These are phyloP conservation scores for Claviceps cyperi DNA, from an alignment of 2,329 filamentous ascomycete species.

Conservation along the genomic window DNA sequence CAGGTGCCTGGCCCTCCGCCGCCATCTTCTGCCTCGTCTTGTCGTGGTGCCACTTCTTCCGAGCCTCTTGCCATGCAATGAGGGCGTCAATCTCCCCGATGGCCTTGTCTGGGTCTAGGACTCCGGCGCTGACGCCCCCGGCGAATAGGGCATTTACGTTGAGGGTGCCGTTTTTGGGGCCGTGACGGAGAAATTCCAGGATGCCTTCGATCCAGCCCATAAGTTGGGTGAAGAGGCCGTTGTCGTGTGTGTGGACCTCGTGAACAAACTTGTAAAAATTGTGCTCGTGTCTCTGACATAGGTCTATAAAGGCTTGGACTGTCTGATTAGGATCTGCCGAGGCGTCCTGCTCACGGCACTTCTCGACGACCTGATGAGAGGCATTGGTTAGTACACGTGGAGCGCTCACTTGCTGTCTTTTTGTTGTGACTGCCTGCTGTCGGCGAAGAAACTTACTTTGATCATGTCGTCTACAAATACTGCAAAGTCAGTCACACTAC, in stretches of 20 bases:
- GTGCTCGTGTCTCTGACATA: constrained; percentile 86
- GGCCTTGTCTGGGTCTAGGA: constrained; percentile 57
- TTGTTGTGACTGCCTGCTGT: too few relatives aligned
- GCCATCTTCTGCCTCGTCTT: constrained; percentile 99
- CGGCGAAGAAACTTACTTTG: constrained; percentile 31
- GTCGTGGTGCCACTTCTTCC: constrained; percentile 96
- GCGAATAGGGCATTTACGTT: constrained; percentile 92
- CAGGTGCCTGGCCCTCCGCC: constrained; percentile 46
- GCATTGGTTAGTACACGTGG: neutral
- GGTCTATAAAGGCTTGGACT: constrained; percentile 92
- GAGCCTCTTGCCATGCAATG: constrained; percentile 84
- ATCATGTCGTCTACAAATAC: constrained; percentile 89
- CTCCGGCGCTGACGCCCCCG: constrained; percentile 52
- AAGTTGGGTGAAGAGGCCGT: constrained; percentile 86
- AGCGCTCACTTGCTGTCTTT: too few relatives aligned
- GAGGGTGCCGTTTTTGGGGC: constrained; percentile 70
- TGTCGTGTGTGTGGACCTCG: constrained; percentile 92
- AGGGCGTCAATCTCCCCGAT: constrained; percentile 71
- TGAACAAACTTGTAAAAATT: constrained; percentile 99
- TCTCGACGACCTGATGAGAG: constrained; percentile 42
- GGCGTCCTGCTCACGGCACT: constrained; percentile 59
- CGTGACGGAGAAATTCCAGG: constrained; percentile 78
- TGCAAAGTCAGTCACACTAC: constrained; percentile 91
- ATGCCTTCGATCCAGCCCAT: constrained; percentile 98
- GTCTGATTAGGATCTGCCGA: constrained; percentile 96